Conservation (phyloP, 139 green algal species). For the Coelastrella sp. region DNA sequence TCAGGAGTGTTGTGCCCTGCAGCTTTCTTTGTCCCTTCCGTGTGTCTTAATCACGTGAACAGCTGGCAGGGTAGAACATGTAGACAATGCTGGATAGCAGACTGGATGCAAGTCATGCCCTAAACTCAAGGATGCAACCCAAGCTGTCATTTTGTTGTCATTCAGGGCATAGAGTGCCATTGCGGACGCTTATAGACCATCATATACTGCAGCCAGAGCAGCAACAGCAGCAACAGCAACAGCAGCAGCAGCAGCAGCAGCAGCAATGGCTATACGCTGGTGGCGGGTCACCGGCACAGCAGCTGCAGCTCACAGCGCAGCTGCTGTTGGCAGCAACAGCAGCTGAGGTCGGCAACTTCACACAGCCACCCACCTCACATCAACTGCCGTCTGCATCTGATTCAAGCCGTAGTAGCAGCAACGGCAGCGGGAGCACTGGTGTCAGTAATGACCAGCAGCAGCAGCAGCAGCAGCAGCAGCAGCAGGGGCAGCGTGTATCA, state of each 20-base stretch:
- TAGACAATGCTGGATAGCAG: too few species aligned
- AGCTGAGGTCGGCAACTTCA: conserved; percentile 5
- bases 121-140: too few species aligned
- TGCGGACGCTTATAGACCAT: conserved; percentile 50
- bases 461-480: neutral
- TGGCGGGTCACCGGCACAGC: conserved; percentile 30
- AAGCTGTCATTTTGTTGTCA: too few species aligned
- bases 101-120: too few species aligned
- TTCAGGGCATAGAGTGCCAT: conserved; percentile 38
- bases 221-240: conserved; percentile 36
- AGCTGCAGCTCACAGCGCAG: too few species aligned
- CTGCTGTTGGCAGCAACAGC: neutral
- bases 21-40: too few species aligned
- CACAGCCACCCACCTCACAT: neutral
- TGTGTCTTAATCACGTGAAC: too few species aligned
- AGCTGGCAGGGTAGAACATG: too few species aligned
- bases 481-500: neutral
- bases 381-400: too few species aligned
- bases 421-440: neutral
- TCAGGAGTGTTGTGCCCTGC: too few species aligned
- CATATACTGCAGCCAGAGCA: conserved; percentile 36
- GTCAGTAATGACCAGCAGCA: too few species aligned
- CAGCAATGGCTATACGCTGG: conserved; percentile 32
- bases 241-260: conserved; percentile 25
- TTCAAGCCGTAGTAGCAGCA: too few species aligned